phyloP scores from a whole-genome alignment of 2,329 filamentous ascomycete genomes.

The Fusarium pseudograminearum region DNA sequence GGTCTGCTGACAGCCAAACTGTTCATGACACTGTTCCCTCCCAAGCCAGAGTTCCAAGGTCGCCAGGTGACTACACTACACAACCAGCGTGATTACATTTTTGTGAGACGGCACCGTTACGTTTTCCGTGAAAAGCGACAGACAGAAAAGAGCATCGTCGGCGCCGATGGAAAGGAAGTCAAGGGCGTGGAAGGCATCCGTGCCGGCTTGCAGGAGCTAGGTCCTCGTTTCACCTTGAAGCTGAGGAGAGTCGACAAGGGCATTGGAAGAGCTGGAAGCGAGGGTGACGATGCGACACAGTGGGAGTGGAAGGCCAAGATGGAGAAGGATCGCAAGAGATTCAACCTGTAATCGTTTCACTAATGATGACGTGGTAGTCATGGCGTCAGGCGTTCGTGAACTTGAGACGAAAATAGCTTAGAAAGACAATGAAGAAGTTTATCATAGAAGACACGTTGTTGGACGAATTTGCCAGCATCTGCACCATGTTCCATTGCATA shows the following conservation, averaged over 20 bases:
- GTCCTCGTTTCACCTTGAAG: conserved; percentile 81
- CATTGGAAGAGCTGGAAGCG: conserved; percentile 75
- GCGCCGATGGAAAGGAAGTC: conserved; percentile 83
- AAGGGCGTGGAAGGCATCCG: conserved; percentile 87
- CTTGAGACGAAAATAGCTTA: conserved; percentile 21
- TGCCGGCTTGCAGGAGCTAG: conserved; percentile 89
- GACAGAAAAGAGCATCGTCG: conserved; percentile 88
- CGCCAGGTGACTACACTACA: conserved; percentile 92
- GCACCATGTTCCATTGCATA: neutral
- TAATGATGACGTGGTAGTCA: conserved; percentile 7
- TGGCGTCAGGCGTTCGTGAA: conserved; percentile 31
- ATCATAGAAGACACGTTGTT: neutral
- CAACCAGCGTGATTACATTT: conserved; percentile 97
- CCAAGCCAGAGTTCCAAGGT: conserved; percentile 84
- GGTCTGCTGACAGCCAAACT: conserved; percentile 88
- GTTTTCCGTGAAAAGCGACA: conserved; percentile 89
- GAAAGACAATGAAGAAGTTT: conserved; percentile 2
- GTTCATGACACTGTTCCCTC: conserved; percentile 73
- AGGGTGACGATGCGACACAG: conserved; percentile 80
- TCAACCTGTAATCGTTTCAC: conserved; percentile 75
- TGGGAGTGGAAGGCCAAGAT: conserved; percentile 98
- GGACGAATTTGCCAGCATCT: neutral
- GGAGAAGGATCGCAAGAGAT: conserved; percentile 94
- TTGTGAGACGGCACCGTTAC: conserved; percentile 90
- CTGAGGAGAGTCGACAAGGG: conserved; percentile 91